Evolutionary conservation across 2,329 filamentous ascomycete genomes (phyloP).

Genomic region (Dothideomycetidae sp.): DNA sequence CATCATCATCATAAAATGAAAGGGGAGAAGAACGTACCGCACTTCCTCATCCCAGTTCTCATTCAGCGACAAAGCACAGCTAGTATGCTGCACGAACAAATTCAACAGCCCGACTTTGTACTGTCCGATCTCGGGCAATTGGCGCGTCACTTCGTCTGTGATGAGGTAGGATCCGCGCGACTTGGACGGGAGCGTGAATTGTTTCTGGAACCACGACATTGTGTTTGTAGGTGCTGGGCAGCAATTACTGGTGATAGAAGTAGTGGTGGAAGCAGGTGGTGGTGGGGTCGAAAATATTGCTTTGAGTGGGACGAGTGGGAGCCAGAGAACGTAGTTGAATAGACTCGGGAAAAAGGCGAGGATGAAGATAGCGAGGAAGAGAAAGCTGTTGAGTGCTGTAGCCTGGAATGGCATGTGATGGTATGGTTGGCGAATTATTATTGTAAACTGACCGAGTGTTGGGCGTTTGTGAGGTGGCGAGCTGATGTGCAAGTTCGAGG

Average conservation of each 20-base stretch:
- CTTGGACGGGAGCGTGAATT: constrained; percentile 61
- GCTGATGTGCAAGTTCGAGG: constrained; percentile 11
- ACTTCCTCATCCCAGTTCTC: constrained; percentile 85
- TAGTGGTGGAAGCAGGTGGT: constrained; percentile 20
- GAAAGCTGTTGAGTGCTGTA: constrained; percentile 26
- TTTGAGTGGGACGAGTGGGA: constrained; percentile 22
- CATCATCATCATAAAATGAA: background rate
- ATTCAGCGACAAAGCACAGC: constrained; percentile 78
- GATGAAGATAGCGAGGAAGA: constrained; percentile 36
- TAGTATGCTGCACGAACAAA: constrained; percentile 91
- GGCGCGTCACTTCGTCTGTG: constrained; percentile 56
- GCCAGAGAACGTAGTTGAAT: constrained; percentile 27
- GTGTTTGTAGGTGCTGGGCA: constrained; percentile 19
- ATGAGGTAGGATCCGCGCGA: constrained; percentile 80
- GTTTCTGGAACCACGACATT: constrained; percentile 68
- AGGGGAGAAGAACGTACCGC: constrained; percentile 27
- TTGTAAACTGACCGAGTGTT: too few relatives aligned
- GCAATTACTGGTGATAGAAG: constrained; percentile 21
- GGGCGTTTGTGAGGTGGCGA: constrained; percentile 7
- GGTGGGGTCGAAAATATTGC: constrained; percentile 12
- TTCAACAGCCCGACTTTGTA: constrained; percentile 82
- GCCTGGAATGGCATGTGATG: constrained; percentile 15
- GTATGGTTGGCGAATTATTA: background rate
- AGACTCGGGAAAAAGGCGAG: constrained; percentile 36
- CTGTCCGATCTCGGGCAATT: constrained; percentile 62